A percentile compares a stretch with the other conserved stretches of the same genome.
These are phyloP conservation scores for Labyrinthula sp. DNA, from an alignment of 352 stramenopile genomes.

Conservation along the genomic window DNA sequence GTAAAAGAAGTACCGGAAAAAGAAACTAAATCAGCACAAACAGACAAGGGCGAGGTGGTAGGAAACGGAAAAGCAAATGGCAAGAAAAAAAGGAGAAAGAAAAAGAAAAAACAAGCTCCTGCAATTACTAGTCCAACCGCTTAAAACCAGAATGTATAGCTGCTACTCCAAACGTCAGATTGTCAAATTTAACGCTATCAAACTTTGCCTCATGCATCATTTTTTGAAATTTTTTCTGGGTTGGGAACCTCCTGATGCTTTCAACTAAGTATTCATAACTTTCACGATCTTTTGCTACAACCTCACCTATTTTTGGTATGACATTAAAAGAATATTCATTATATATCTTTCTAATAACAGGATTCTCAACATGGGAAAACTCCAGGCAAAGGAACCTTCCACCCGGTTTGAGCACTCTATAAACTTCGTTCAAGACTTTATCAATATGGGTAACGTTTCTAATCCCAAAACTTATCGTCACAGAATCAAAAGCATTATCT, in stretches of 20 bases:
- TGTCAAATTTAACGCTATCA: slow-evolving; percentile 66
- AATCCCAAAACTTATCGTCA: slow-evolving; percentile 97
- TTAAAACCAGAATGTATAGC: no score
- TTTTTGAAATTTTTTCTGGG: slow-evolving; percentile 72
- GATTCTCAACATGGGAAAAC: slow-evolving; percentile 77
- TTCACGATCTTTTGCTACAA: slow-evolving; percentile 75
- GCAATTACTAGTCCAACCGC: no score
- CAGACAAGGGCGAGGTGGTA: no score
- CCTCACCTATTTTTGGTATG: slow-evolving; percentile 75
- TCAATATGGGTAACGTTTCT: slow-evolving; percentile 93
- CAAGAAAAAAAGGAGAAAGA: no score
- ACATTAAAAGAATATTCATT: slow-evolving; percentile 96
- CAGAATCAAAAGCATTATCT: slow-evolving; percentile 84
- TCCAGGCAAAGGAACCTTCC: slow-evolving; percentile 94
- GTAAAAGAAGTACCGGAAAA: no score
- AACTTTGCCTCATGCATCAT: slow-evolving; percentile 85
- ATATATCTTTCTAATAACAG: slow-evolving; percentile 72
- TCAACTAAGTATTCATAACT: slow-evolving; percentile 99
- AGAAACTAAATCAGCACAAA: no score
- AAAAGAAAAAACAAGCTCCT: no score
- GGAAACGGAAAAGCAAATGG: no score
- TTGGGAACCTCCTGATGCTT: slow-evolving; percentile 94
- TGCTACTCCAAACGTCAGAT: slow-evolving; percentile 90
- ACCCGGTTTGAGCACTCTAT: slow-evolving; percentile 77
- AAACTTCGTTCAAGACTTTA: slow-evolving; percentile 49